Percentiles rank a stretch among this genome's conserved stretches.
phyloP scores from a whole-genome alignment of 495 filamentous ascomycete genomes.

The Penicillium tannophilum region DNA sequence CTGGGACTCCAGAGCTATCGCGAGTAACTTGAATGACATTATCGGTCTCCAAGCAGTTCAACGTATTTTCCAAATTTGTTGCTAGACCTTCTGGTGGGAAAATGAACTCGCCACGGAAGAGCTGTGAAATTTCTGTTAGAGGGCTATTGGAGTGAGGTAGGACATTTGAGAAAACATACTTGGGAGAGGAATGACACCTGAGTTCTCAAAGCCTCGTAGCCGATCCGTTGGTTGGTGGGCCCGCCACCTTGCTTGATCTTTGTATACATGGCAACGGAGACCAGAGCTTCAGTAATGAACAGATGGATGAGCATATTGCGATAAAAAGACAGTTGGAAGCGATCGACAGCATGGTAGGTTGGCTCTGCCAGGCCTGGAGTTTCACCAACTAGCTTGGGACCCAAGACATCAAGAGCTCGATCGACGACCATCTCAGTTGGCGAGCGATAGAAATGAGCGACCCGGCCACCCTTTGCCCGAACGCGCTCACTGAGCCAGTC shows the following conservation, averaged over 20 bases:
- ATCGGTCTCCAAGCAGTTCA: conserved; percentile 76
- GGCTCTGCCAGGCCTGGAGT: conserved; percentile 79
- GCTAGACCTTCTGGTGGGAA: conserved; percentile 84
- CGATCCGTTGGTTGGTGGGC: conserved; percentile 74
- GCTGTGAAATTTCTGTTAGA: conserved; percentile 40
- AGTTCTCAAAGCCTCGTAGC: conserved; percentile 65
- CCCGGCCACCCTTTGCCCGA: conserved; percentile 80
- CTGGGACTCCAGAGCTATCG: conserved; percentile 55
- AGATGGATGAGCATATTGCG: conserved; percentile 99
- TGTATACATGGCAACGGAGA: conserved; percentile 87
- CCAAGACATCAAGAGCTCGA: conserved; percentile 86
- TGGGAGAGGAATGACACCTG: conserved; percentile 89
- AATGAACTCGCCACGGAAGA: conserved; percentile 97
- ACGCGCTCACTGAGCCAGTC: conserved; percentile 88
- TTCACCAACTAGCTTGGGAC: conserved; percentile 80
- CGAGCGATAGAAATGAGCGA: conserved; percentile 86
- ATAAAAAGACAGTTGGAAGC: conserved; percentile 97
- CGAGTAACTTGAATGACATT: conserved; percentile 72
- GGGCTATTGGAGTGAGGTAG: background rate
- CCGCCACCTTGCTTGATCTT: conserved; percentile 87
- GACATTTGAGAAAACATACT: conserved; percentile 28
- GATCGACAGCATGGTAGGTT: conserved; percentile 90
- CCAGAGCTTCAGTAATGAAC: conserved; percentile 88
- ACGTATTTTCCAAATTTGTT: conserved; percentile 75
- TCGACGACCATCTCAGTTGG: conserved; percentile 82